These are phyloP conservation scores for Chaetomiaceae sp. DNA, from an alignment of 2,329 filamentous ascomycete genomes.

Conservation along the genomic window DNA sequence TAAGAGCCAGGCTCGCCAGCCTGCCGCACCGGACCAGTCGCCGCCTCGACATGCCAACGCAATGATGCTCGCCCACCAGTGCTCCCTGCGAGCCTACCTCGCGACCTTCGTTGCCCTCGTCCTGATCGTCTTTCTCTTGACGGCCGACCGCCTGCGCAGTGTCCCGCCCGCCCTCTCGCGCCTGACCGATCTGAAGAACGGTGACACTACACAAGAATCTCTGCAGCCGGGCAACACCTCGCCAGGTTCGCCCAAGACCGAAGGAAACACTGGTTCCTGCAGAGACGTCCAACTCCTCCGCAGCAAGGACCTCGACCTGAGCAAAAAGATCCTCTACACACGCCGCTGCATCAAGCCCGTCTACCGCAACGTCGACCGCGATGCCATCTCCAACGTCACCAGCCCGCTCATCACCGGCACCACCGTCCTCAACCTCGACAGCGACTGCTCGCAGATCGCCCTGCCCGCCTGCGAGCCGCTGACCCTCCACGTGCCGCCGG, in stretches of 20 bases:
- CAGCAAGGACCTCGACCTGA: conserved; percentile 32
- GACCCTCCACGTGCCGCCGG: conserved; percentile 42
- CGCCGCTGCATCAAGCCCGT: conserved; percentile 42
- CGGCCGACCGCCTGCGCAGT: conserved; percentile 18
- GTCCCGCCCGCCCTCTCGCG: not conserved
- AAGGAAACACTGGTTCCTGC: not conserved
- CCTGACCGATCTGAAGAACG: not conserved
- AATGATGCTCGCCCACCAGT: conserved; percentile 18
- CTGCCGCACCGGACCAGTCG: too few relatives aligned
- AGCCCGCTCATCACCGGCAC: conserved; percentile 35
- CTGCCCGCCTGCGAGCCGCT: conserved; percentile 40
- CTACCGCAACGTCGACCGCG: conserved; percentile 34
- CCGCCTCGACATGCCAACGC: not conserved
- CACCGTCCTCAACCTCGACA: conserved; percentile 31
- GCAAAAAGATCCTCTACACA: conserved; percentile 40
- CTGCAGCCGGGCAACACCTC: not conserved
- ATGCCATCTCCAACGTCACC: conserved; percentile 36
- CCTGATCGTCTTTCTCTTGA: conserved; percentile 20
- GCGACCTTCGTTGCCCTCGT: conserved; percentile 18
- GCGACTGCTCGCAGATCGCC: conserved; percentile 26
- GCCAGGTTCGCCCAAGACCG: not conserved
- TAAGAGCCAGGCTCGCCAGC: too few relatives aligned
- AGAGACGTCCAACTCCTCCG: conserved; percentile 23
- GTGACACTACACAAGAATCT: not conserved
- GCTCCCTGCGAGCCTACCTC: conserved; percentile 20